These are phyloP conservation scores for Colletotrichum sp. DNA, from an alignment of 2,329 filamentous ascomycete species.

Conservation along the genomic window DNA sequence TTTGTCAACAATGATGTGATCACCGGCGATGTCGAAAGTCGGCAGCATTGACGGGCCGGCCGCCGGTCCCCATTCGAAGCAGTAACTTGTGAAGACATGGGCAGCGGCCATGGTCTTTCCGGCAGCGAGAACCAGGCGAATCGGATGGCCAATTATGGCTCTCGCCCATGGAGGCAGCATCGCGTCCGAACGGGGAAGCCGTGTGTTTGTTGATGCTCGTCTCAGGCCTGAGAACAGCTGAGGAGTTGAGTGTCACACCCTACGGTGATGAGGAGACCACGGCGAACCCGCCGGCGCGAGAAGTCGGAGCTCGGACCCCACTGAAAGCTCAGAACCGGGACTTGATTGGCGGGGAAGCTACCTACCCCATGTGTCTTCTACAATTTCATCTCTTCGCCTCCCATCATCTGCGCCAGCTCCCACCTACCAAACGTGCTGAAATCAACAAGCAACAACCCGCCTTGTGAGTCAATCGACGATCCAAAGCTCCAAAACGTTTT, in stretches of 20 bases:
- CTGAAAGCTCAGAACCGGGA: constrained; percentile 3
- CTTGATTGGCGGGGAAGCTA: constrained; percentile 12
- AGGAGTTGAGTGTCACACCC: neutral
- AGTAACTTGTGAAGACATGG: constrained; percentile 65
- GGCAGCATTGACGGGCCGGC: constrained; percentile 89
- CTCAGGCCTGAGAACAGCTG: neutral
- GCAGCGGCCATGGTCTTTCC: constrained; percentile 50
- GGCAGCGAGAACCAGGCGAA: constrained; percentile 49
- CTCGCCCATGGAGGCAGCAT: neutral
- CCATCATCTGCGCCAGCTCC: neutral
- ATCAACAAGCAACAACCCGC: neutral
- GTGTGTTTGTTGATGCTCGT: neutral
- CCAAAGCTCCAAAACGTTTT: neutral
- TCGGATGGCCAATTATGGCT: neutral
- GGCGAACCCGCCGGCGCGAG: neutral
- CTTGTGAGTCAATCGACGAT: neutral
- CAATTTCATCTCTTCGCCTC: neutral
- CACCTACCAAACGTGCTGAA: neutral
- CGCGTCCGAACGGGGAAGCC: neutral
- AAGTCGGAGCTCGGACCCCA: constrained; percentile 14
- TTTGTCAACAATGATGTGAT: constrained; percentile 73
- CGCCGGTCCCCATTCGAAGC: constrained; percentile 60
- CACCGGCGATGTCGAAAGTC: constrained; percentile 72
- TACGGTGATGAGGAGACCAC: neutral
- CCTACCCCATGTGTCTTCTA: neutral